A percentile compares a stretch with the other conserved stretches of the same genome.
These are phyloP conservation scores for Sphaerulina populicola DNA, from an alignment of 2,329 filamentous ascomycete genomes.

Conservation along the genomic window DNA sequence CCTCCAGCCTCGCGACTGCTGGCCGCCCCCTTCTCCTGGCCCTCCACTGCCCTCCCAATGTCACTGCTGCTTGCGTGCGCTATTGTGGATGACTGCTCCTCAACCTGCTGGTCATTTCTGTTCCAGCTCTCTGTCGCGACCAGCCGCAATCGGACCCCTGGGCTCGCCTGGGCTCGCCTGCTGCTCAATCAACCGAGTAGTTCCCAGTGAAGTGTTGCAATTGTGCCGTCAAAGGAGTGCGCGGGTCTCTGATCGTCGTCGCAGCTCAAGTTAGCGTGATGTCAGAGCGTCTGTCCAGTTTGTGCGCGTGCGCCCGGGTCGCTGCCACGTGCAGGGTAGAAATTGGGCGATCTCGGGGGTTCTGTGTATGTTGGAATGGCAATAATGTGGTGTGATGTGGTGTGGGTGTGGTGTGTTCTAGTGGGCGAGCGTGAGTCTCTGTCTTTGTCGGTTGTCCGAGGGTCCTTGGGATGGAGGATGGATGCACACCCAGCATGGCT, in stretches of 20 bases:
- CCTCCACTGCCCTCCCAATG: conserved; percentile 16
- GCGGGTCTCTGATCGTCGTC: background rate
- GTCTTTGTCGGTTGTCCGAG: too few relatives aligned
- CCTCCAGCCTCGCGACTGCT: conserved; percentile 17
- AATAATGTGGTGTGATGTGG: background rate
- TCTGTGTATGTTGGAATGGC: background rate
- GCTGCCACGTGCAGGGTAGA: background rate
- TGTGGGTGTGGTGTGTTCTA: background rate
- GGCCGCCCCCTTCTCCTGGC: conserved; percentile 10
- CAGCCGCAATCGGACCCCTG: conserved; percentile 2
- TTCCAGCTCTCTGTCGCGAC: background rate
- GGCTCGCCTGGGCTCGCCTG: background rate
- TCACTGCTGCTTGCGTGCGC: conserved; percentile 19
- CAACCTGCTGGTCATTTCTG: conserved; percentile 20
- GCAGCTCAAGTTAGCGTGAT: conserved; percentile 4
- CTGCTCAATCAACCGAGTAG: background rate
- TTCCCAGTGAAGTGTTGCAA: background rate
- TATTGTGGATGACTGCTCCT: conserved; percentile 22
- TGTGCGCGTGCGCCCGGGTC: background rate
- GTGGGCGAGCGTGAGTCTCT: background rate
- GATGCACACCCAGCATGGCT: too few relatives aligned
- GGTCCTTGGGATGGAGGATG: too few relatives aligned
- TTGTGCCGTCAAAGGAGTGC: background rate
- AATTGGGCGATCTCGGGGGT: background rate
- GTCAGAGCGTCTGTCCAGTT: background rate